Evolutionary conservation across 2,329 filamentous ascomycete species (phyloP).

Genomic region (Lecanicillium sp.): DNA sequence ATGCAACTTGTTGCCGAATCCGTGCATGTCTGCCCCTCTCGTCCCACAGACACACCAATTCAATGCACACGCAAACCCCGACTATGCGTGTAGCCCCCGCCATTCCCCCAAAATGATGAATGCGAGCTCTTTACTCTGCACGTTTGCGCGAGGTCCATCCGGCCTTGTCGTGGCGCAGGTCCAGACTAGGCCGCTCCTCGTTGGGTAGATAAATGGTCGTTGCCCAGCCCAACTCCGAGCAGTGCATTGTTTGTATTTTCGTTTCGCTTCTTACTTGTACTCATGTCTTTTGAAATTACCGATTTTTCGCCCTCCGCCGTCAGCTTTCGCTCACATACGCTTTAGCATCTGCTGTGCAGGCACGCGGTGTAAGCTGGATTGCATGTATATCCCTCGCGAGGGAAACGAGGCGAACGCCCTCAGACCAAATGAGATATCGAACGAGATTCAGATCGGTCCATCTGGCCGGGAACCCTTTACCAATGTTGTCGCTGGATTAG

Average conservation of each 20-base stretch:
- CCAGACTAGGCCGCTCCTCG: neutral
- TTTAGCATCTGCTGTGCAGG: too few relatives aligned
- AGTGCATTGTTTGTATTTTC: too few relatives aligned
- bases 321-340: neutral
- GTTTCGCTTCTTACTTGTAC: too few relatives aligned
- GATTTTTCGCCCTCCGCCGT: neutral
- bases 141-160: neutral
- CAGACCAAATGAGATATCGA: too few relatives aligned
- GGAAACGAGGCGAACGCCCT: conserved; percentile 1
- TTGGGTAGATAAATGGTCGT: conserved; percentile 10
- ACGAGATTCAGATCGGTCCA: too few relatives aligned
- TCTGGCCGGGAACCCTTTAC: too few relatives aligned
- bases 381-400: conserved; percentile 12
- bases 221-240: neutral
- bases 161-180: neutral
- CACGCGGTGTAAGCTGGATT: neutral
- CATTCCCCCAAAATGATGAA: neutral
- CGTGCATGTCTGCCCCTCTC: too few relatives aligned
- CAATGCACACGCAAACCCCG: too few relatives aligned
- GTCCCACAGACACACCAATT: too few relatives aligned
- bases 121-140: conserved; percentile 10
- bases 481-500: neutral
- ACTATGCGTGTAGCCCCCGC: too few relatives aligned
- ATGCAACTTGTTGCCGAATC: too few relatives aligned
- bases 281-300: too few relatives aligned